A percentile compares a stretch with the other conserved stretches of the same genome.
These are phyloP conservation scores for Amphibolis antarctica DNA, from an alignment of 106 monocot species.

Conservation along the genomic window DNA sequence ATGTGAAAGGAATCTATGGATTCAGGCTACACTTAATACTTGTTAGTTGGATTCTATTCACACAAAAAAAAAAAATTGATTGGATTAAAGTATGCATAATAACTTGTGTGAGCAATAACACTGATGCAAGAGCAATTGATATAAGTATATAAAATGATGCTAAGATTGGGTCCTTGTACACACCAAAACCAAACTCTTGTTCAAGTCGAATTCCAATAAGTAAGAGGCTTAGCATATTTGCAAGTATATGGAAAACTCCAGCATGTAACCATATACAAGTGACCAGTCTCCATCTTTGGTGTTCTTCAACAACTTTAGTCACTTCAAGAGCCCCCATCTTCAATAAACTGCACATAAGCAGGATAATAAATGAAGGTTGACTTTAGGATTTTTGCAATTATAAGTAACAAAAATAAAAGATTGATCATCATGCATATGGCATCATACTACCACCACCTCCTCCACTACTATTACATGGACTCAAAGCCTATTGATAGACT, in stretches of 20 bases:
- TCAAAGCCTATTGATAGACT: no score
- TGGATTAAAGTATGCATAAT: no score
- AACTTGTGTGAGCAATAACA: not conserved
- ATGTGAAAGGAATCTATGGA: no score
- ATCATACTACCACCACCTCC: no score
- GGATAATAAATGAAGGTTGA: not conserved
- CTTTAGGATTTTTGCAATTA: not conserved
- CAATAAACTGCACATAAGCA: constrained; percentile 27
- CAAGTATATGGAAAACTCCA: constrained; percentile 61
- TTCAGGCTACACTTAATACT: no score
- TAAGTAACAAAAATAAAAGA: no score
- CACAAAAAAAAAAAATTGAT: no score
- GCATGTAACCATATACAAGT: constrained; percentile 83
- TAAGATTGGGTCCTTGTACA: constrained; percentile 1
- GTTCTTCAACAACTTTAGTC: constrained; percentile 26
- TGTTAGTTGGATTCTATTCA: no score
- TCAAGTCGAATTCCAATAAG: constrained; percentile 76
- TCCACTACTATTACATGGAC: no score
- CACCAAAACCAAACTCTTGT: constrained; percentile 73
- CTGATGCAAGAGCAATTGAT: not conserved
- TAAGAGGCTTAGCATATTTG: constrained; percentile 76
- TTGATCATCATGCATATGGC: no score
- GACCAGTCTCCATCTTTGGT: constrained; percentile 64
- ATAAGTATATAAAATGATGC: not conserved
- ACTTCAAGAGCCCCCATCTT: constrained; percentile 57